Evolutionary conservation across 441 rosid species (phyloP), one percentile per base, ranked within the genome.

Genomic region (Erodium moschatum): DNA sequence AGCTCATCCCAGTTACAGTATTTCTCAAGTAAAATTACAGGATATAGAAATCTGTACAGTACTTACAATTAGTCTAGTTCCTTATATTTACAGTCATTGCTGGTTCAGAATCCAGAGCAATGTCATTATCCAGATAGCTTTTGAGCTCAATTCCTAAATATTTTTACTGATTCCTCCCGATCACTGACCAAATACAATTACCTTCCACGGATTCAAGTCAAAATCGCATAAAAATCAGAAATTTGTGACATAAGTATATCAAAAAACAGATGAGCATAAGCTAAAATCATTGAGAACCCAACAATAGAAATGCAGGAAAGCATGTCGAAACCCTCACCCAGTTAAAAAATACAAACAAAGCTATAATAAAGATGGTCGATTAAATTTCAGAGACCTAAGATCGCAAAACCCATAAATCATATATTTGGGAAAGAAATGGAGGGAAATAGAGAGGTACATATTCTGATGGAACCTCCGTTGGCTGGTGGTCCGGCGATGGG

Each of bases 111-210:
- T 50, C 1, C 5, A 50, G 58, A 50, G 58, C 58, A 50, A 50
- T 15, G 58, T 50, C 19, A 50, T 50, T 3, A 50, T 50, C 18
- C 58, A 50, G 5, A n/a, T 0, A 50, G 6, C 16, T n/a, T 15
- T 50, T 50, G 58, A 50, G 58, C 58, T 50, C 19, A 50, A 50
- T 50, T 50, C 58, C 58, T 50, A 50, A 50, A 12, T 4, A 33
- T 50, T 13, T 50, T 13, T 15, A 50, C 12, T 13, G 18, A 50
- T 50, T 50, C 58, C 58, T 50, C 2, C 18, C 12, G 4, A 50
- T 3, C 58, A 2, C 50, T 13, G 19, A 50, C 58, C 5, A 50
- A 50, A 50, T 4, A 50, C 16, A 13, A 50, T 0, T 5, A 50
- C 58, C 58, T 50, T 50, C 6, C 5, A 50, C 6, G 58, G 12